Evolutionary conservation across 441 rosid species (phyloP), one percentile per base, ranked within the genome.

Genomic region (Syzygium syzygioides): DNA sequence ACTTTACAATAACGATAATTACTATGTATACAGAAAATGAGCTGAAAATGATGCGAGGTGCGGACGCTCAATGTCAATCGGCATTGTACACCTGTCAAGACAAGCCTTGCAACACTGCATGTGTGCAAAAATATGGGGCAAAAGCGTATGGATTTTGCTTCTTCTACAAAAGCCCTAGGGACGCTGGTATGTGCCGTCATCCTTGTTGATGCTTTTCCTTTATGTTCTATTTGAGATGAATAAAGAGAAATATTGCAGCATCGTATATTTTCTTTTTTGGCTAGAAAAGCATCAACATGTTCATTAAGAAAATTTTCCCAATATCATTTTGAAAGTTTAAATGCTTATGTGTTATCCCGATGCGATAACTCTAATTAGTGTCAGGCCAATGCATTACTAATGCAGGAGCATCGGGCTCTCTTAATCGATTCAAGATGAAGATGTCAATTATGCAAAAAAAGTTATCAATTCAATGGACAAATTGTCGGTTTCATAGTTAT

Each of bases 21-120:
- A 17, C 3, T 41, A 50, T 79, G 6, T 41, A 45, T 17, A 54
- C 3, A 79, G 18, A 54, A 79, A 45, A 79, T 28, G 18, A 79
- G 18, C 19, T 79, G 85, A 19, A 37, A 52, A 45, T 52, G 54
- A 20, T 80, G 53, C 9, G 3, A 0, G 10, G 53, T 4, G 10
- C 23, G 32, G 20, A 26, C 9, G 5, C 85, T 80, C 30, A 7
- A 18, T 45, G 85, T 52, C 0, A 45, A 52, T 54, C 45, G 28
- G 14, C 30, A 52, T 52, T 25, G 55, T 80, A 25, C 0, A 37
- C 37, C 37, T 37, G 37, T 37, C 37, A 37, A 37, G 18, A 11
- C 4, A 3, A 23, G 20, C 11, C 30, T 3, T 80, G 3, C 5
- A 11, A 45, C 19, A 45, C 10, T 7, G 2, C 18, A 0, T 66